Evolutionary conservation across 805 yeast species (phyloP).

Genomic region (Sugiyamaella valdiviana): DNA sequence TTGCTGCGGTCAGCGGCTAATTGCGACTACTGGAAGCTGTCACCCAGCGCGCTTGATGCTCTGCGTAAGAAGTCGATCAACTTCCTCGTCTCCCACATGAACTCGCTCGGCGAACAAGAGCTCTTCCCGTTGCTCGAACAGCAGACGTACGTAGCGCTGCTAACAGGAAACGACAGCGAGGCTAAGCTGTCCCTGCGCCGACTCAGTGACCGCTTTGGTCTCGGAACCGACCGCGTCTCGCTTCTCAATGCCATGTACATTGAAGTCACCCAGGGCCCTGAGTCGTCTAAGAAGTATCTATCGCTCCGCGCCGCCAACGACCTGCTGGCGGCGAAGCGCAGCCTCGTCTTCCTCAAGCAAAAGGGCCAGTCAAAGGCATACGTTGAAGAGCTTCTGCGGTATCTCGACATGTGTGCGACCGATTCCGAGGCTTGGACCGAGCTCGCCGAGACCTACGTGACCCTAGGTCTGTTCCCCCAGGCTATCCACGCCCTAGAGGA

Average conservation of each 20-base stretch:
- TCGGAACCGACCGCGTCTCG: constrained; percentile 47
- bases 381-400: constrained; percentile 48
- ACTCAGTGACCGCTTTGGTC: constrained; percentile 60
- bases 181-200: constrained; percentile 63
- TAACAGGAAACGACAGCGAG: constrained; percentile 58
- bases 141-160: constrained; percentile 59
- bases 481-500: constrained; percentile 67
- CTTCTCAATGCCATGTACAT: constrained; percentile 49
- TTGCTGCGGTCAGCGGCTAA: constrained; percentile 46
- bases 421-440: constrained; percentile 79
- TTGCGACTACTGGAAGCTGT: constrained; percentile 25
- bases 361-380: constrained; percentile 36
- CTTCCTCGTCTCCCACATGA: constrained; percentile 32
- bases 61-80: constrained; percentile 26
- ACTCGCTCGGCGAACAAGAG: constrained; percentile 35
- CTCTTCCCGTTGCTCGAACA: constrained; percentile 59
- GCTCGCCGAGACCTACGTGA: constrained; percentile 57
- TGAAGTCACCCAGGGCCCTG: constrained; percentile 47
- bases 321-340: constrained; percentile 29
- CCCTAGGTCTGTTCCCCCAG: constrained; percentile 56
- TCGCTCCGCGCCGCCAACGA: constrained; percentile 29
- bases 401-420: constrained; percentile 59
- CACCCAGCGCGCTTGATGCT: constrained; percentile 1
- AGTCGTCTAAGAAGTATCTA: constrained; percentile 36
- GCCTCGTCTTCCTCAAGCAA: constrained; percentile 26